These are phyloP conservation scores for Cadophora luteo-olivacea DNA, from an alignment of 2,329 filamentous ascomycete species.

Conservation along the genomic window DNA sequence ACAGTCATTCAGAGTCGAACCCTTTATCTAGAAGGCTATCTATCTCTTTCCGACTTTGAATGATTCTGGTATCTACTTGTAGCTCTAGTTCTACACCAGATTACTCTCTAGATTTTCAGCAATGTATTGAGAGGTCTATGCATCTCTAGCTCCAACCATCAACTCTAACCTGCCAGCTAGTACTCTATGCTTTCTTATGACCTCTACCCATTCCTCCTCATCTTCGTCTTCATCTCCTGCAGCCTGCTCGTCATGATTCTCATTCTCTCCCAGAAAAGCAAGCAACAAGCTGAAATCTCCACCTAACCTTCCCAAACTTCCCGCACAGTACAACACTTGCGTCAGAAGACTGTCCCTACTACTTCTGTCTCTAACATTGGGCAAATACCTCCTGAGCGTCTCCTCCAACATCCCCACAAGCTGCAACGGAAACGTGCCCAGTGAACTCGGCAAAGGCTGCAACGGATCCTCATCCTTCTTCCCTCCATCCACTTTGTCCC, in stretches of 20 bases:
- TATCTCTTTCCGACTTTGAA: no score
- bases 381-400: slow-evolving; percentile 77
- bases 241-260: slow-evolving; percentile 46
- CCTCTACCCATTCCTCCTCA: slow-evolving; percentile 77
- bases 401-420: slow-evolving; percentile 82
- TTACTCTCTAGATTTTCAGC: no score
- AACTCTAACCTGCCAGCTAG: slow-evolving; percentile 80
- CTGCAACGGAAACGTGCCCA: slow-evolving; percentile 85
- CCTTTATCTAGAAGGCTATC: no score
- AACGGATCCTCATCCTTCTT: slow-evolving; percentile 49
- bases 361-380: slow-evolving; percentile 79
- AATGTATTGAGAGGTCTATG: slow-evolving; percentile 24
- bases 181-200: slow-evolving; percentile 86
- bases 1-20: no score
- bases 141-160: slow-evolving; percentile 57
- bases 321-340: slow-evolving; percentile 91
- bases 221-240: slow-evolving; percentile 51
- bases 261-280: slow-evolving; percentile 57
- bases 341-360: slow-evolving; percentile 88
- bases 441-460: slow-evolving; percentile 72
- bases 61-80: no score
- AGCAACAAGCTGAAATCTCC: slow-evolving; percentile 93
- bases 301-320: slow-evolving; percentile 86
- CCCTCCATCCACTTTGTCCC: slow-evolving; percentile 24
- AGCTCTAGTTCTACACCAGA: no score